Percentiles rank a stretch among this genome's conserved stretches.
These are phyloP conservation scores for Glaciozyma antarctica DNA, from an alignment of 768 basidiomycete species.

Conservation along the genomic window DNA sequence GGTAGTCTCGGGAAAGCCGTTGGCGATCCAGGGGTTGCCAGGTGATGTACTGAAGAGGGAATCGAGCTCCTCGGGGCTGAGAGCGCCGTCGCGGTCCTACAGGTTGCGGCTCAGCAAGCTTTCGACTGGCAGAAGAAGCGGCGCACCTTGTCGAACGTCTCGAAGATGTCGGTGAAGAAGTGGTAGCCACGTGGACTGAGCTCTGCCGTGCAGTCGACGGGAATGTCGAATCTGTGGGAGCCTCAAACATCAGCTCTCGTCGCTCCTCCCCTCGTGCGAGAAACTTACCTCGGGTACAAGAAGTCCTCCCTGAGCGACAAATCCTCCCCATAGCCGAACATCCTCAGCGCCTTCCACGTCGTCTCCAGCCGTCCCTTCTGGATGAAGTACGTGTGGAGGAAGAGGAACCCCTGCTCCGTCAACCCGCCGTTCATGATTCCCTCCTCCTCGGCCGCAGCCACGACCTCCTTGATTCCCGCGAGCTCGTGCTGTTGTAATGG, in stretches of 20 bases:
- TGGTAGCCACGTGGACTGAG: conserved; percentile 87
- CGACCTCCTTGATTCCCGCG: conserved; percentile 91
- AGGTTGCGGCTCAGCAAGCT: neutral
- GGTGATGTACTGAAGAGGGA: conserved; percentile 89
- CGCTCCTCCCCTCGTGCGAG: conserved; percentile 18
- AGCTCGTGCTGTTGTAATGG: conserved; percentile 86
- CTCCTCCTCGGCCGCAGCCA: conserved; percentile 40
- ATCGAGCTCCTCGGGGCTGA: conserved; percentile 70
- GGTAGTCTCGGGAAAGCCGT: conserved; percentile 73
- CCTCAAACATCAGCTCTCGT: neutral
- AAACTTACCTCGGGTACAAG: conserved; percentile 69
- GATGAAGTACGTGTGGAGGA: conserved; percentile 92
- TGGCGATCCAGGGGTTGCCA: conserved; percentile 90
- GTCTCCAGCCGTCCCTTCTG: conserved; percentile 91
- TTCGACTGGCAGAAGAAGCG: neutral
- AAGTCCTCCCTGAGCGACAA: conserved; percentile 78
- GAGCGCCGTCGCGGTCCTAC: conserved; percentile 88
- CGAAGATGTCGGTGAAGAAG: conserved; percentile 94
- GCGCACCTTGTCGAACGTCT: conserved; percentile 78
- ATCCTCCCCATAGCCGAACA: conserved; percentile 94
- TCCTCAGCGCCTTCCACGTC: conserved; percentile 91
- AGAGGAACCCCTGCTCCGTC: conserved; percentile 86
- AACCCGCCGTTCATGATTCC: conserved; percentile 49
- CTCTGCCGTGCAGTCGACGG: conserved; percentile 88
- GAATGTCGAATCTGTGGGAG: conserved; percentile 70